Conservation (phyloP, 257 asterid genomes). For the Buddleja alternifolia region DNA sequence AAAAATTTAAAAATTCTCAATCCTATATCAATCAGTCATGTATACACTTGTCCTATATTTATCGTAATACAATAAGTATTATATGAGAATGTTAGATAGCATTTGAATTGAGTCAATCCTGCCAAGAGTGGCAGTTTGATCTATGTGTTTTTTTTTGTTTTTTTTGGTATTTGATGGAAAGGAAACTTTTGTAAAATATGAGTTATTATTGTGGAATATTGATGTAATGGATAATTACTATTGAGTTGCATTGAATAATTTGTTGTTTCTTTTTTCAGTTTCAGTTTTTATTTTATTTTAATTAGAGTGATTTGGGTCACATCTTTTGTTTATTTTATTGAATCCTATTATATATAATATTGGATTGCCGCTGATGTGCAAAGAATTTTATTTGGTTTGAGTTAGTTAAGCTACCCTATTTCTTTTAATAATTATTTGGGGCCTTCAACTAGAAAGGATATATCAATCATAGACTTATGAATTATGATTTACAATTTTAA, state of each 20-base stretch:
- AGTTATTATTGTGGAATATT: background rate
- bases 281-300: background rate
- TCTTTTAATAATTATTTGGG: conserved; percentile 1
- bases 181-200: conserved; percentile 1
- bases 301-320: background rate
- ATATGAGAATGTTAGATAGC: too few species aligned
- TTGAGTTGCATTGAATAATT: background rate
- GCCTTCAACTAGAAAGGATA: background rate
- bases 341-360: background rate
- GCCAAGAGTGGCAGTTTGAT: too few species aligned
- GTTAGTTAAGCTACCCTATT: conserved; percentile 2
- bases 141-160: background rate
- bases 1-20: too few species aligned
- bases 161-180: background rate
- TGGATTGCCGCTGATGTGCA: background rate
- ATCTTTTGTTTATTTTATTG: background rate
- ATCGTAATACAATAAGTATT: too few species aligned
- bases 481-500: too few species aligned
- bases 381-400: background rate
- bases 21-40: too few species aligned
- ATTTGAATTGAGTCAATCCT: too few species aligned
- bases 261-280: background rate
- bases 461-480: too few species aligned
- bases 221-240: background rate
- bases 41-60: too few species aligned